These are phyloP conservation scores for Rossbeevera mucosa DNA, from an alignment of 768 basidiomycete species.

Conservation along the genomic window DNA sequence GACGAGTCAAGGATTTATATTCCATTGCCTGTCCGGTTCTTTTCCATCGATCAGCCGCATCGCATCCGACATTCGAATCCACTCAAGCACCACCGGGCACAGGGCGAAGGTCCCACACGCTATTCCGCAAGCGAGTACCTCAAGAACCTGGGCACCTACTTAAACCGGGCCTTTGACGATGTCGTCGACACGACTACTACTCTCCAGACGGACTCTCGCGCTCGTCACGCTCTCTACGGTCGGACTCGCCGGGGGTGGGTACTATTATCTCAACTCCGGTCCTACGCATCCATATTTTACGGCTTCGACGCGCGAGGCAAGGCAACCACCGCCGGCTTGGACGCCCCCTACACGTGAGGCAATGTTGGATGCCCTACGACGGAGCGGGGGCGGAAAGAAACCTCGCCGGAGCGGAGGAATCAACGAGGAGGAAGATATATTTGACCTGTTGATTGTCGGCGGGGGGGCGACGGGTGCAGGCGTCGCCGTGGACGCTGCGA, in stretches of 20 bases:
- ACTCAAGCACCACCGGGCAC: background rate
- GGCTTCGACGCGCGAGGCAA: slow-evolving; percentile 56
- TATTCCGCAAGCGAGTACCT: background rate
- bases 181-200: slow-evolving; percentile 28
- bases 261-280: slow-evolving; percentile 71
- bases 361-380: slow-evolving; percentile 53
- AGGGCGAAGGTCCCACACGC: background rate
- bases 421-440: slow-evolving; percentile 50
- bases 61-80: background rate
- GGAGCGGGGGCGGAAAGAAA: slow-evolving; percentile 1
- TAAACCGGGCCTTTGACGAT: slow-evolving; percentile 3
- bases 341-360: slow-evolving; percentile 65
- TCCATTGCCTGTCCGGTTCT: background rate
- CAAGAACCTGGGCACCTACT: background rate
- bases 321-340: slow-evolving; percentile 77
- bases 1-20: background rate
- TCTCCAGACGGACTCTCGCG: slow-evolving; percentile 54
- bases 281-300: slow-evolving; percentile 50
- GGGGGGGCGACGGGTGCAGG: slow-evolving; percentile 97
- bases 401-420: slow-evolving; percentile 33
- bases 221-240: slow-evolving; percentile 50
- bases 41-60: background rate
- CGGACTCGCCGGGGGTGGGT: slow-evolving; percentile 53
- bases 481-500: slow-evolving; percentile 93
- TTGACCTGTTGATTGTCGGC: slow-evolving; percentile 82